Evolutionary conservation across 768 basidiomycete species (phyloP).

Genomic region (Mycena vulgaris): DNA sequence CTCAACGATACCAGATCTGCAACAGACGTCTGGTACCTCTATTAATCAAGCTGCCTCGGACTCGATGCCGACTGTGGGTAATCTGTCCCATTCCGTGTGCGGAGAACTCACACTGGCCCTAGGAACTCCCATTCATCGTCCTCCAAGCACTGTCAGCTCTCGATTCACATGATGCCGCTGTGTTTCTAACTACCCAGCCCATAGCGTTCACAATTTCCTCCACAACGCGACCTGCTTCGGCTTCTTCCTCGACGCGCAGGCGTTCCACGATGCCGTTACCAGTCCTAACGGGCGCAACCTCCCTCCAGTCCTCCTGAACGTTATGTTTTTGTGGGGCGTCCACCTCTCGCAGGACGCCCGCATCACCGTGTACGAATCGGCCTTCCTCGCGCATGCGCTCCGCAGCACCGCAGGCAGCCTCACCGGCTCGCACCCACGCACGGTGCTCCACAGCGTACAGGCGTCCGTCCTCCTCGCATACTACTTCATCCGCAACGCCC

Average conservation of each 20-base stretch:
- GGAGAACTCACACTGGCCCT: no score
- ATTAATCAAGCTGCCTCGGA: background rate
- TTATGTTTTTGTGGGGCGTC: constrained; percentile 45
- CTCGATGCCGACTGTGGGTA: background rate
- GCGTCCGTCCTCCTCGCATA: constrained; percentile 59
- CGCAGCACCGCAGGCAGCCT: constrained; percentile 47
- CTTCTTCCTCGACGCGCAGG: constrained; percentile 54
- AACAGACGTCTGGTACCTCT: background rate
- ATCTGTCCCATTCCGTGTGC: constrained; percentile 45
- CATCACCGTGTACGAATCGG: constrained; percentile 45
- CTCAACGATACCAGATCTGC: constrained; percentile 14
- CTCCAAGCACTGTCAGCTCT: background rate
- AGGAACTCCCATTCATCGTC: no score
- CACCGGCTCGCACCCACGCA: constrained; percentile 49
- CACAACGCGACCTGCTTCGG: no score
- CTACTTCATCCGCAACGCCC: constrained; percentile 60
- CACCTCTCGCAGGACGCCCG: constrained; percentile 40
- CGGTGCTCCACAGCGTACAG: constrained; percentile 53
- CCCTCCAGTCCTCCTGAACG: constrained; percentile 45
- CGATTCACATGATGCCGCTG: constrained; percentile 11
- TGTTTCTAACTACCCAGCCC: no score
- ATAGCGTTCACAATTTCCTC: no score
- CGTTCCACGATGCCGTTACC: constrained; percentile 44
- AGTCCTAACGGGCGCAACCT: constrained; percentile 30
- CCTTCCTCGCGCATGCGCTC: no score